Percentiles rank a stretch among this genome's conserved stretches.
Evolutionary conservation across 2,329 filamentous ascomycete species (phyloP).

Genomic region (Neoarthrinium moseri): DNA sequence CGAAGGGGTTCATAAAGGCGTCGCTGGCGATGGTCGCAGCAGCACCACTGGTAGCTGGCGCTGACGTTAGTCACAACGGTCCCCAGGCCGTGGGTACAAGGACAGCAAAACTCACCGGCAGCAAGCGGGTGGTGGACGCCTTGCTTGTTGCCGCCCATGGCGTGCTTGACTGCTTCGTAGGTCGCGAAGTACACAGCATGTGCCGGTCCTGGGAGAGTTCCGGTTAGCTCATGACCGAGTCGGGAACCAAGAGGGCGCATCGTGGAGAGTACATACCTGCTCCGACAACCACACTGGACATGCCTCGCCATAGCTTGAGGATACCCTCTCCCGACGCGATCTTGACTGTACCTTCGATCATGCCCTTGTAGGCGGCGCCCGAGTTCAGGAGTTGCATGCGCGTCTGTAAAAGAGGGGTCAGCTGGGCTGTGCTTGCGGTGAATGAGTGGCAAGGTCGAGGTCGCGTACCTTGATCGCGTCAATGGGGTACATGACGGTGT

Average conservation of each 20-base stretch:
- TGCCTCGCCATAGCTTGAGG: slow-evolving; percentile 89
- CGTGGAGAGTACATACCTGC: slow-evolving; percentile 82
- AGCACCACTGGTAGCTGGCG: slow-evolving; percentile 82
- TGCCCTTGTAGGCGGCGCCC: slow-evolving; percentile 80
- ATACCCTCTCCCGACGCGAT: slow-evolving; percentile 90
- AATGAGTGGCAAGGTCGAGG: slow-evolving; percentile 10
- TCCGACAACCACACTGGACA: slow-evolving; percentile 94
- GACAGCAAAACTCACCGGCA: slow-evolving; percentile 63
- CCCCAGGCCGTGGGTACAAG: not conserved
- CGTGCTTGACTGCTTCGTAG: slow-evolving; percentile 94
- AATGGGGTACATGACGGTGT: slow-evolving; percentile 98
- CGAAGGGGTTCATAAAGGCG: slow-evolving; percentile 98
- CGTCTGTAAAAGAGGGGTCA: slow-evolving; percentile 59
- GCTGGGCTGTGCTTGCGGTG: slow-evolving; percentile 8
- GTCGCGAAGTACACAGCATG: slow-evolving; percentile 98
- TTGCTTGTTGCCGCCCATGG: slow-evolving; percentile 87
- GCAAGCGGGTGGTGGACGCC: slow-evolving; percentile 90
- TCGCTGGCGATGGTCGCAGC: slow-evolving; percentile 96
- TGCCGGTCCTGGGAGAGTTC: slow-evolving; percentile 67
- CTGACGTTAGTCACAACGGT: not conserved
- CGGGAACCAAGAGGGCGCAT: not conserved
- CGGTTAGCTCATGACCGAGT: not conserved
- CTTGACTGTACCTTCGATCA: slow-evolving; percentile 88
- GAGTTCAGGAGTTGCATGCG: slow-evolving; percentile 95
- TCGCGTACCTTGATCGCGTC: slow-evolving; percentile 86